A percentile compares a stretch with the other conserved stretches of the same genome.
These are phyloP conservation scores for Colletotrichum agaves DNA, from an alignment of 2,329 filamentous ascomycete species.

Conservation along the genomic window DNA sequence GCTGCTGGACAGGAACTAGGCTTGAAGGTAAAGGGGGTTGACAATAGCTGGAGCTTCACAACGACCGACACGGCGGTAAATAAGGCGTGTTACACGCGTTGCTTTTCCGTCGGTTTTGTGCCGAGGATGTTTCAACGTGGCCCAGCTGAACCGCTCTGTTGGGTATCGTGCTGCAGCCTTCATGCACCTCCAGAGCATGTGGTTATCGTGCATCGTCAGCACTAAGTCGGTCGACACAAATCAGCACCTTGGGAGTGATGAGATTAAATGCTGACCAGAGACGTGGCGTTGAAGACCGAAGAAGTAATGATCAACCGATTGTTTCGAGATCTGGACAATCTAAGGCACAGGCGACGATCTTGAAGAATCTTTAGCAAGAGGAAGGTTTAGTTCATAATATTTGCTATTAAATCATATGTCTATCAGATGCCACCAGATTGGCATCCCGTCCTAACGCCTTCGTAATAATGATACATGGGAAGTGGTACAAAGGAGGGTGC, in stretches of 20 bases:
- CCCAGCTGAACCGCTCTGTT: neutral
- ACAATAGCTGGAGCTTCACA: too few relatives aligned
- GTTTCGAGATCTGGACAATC: too few relatives aligned
- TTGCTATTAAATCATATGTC: neutral
- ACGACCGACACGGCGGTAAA: neutral
- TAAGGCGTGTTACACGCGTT: neutral
- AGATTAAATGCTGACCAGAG: too few relatives aligned
- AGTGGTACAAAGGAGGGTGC: slow-evolving; percentile 26
- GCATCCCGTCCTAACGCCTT: neutral
- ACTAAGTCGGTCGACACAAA: neutral
- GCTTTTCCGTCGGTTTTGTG: neutral
- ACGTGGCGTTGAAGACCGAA: too few relatives aligned
- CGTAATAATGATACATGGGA: neutral
- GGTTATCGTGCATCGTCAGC: neutral
- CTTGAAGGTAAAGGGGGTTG: too few relatives aligned
- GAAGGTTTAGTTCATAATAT: neutral
- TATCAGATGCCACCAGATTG: neutral
- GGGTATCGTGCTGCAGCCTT: neutral
- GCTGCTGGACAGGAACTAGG: too few relatives aligned
- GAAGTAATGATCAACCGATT: too few relatives aligned
- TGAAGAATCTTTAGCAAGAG: too few relatives aligned
- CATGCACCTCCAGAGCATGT: neutral
- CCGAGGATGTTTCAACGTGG: neutral
- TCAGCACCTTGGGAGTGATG: too few relatives aligned
- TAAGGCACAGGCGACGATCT: too few relatives aligned